Base-by-base conservation (phyloP, 164 flowering plant genomes). In the Cinnamomum micranthum region DNA sequence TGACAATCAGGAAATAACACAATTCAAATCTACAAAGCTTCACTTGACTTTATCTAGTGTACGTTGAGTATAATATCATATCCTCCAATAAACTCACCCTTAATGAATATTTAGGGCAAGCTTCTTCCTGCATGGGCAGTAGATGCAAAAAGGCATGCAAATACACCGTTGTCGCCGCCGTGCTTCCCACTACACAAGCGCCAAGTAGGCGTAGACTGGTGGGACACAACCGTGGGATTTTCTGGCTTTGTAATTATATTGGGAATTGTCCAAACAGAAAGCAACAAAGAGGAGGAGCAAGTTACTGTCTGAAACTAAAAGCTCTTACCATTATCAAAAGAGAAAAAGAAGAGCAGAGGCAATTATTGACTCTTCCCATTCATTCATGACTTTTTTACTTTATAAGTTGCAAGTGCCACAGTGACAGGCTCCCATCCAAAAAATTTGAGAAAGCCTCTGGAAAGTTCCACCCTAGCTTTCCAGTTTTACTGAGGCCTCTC, bases 31-130 rank as follows among this genome's bases (percentile, higher is more conserved):
- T n/a, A 4, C 35, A 35, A 47, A 51, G 62, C 11, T 60, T 41
- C 69, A 31, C 28, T 41, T 65, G 59, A 59, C 64, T 13, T 80
- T 71, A 84, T 92, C 91, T 84, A 84, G 76, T 88, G 99, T 93
- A 93, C 83, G 50, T 79, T 87, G 59, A 95, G 89, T 72, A 93
- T 86, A 52, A 93, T 91, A 83, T 95, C 97, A 20, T 92, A 93
- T 67, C 97, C 98, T 33, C 97, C 98, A 55, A 95, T 70, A 65
- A 95, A 93, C 82, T 95, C 97, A 65, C 99, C 99, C 70, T 90
- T 93, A 77, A 93, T 95, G 75, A 93, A 95, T 75, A 95, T 85
- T 73, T 95, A 31, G 17, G 19, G 3, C 19, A 52, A 52, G 59
- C 59, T 14, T 52, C 59, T 52, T 52, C 19, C 59, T 14, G 14